Percentiles rank a stretch among this genome's conserved stretches.
Evolutionary conservation across 2,329 filamentous ascomycete species (phyloP).

Genomic region (Sarocladium kiliense): DNA sequence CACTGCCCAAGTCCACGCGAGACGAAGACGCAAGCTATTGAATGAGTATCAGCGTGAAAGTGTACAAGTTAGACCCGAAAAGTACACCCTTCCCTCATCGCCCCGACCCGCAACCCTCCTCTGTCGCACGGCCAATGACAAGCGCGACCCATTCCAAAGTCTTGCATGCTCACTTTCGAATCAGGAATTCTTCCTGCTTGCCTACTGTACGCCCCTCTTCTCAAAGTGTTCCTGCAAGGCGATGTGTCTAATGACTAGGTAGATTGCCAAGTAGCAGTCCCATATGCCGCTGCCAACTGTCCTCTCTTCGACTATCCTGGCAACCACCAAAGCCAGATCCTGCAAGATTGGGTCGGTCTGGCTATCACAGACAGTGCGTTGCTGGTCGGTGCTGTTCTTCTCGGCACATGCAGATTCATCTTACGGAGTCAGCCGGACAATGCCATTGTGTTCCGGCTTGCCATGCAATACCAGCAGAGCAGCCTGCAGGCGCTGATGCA

Average conservation of each 20-base stretch:
- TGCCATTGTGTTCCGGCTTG: no score
- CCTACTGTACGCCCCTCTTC: neutral
- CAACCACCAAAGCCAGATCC: no score
- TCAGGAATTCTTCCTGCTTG: neutral
- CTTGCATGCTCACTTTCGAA: neutral
- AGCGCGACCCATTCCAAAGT: neutral
- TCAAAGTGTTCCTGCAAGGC: no score
- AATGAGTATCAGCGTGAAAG: neutral
- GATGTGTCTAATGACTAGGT: neutral
- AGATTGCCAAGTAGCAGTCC: neutral
- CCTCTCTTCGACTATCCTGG: neutral
- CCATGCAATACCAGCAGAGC: no score
- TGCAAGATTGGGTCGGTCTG: no score
- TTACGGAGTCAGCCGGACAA: no score
- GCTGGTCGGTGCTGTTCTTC: no score
- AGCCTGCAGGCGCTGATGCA: no score
- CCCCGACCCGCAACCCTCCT: neutral
- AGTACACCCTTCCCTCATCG: neutral
- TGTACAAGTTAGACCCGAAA: neutral
- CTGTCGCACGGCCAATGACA: neutral
- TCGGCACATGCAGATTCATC: no score
- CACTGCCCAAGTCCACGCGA: neutral
- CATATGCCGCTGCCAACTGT: neutral
- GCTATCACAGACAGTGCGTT: no score
- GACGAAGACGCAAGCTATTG: neutral